These are phyloP conservation scores for Cladophialophora chaetospira DNA, from an alignment of 2,329 filamentous ascomycete genomes.

Conservation along the genomic window DNA sequence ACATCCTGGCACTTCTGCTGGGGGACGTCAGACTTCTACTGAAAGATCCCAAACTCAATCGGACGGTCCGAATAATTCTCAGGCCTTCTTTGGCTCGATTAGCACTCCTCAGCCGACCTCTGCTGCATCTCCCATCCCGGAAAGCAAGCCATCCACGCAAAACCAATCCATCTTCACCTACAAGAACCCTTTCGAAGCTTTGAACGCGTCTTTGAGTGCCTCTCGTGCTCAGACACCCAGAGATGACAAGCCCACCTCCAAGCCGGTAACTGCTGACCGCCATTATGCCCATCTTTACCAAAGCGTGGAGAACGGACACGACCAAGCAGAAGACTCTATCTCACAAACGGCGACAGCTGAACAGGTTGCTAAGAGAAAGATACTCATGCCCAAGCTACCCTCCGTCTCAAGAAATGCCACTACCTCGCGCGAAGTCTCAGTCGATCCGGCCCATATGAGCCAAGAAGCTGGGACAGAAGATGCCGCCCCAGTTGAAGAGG, in stretches of 20 bases:
- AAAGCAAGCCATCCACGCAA: conserved; percentile 40
- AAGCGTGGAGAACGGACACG: conserved; percentile 21
- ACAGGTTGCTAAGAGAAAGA: conserved; percentile 21
- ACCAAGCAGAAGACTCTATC: conserved; percentile 1
- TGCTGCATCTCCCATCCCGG: conserved; percentile 40
- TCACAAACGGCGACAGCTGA: conserved; percentile 12
- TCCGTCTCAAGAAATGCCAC: conserved; percentile 16
- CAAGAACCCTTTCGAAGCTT: conserved; percentile 71
- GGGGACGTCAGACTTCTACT: conserved; percentile 8
- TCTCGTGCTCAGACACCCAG: conserved; percentile 59
- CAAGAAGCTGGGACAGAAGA: conserved; percentile 4
- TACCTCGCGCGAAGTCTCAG: conserved; percentile 21
- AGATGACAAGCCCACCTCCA: not conserved
- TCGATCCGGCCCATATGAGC: conserved; percentile 14
- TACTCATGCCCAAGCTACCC: conserved; percentile 22
- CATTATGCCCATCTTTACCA: no score
- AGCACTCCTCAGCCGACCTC: not conserved
- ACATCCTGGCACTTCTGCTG: conserved; percentile 39
- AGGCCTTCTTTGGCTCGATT: conserved; percentile 1
- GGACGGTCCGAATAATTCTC: conserved; percentile 9
- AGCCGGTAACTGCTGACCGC: conserved; percentile 40
- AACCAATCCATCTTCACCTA: conserved; percentile 64
- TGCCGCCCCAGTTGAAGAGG: not conserved
- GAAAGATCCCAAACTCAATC: conserved; percentile 16
- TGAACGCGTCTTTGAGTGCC: conserved; percentile 67